Evolutionary conservation across 2,329 filamentous ascomycete species (phyloP).

Genomic region (Dothiorella sarmentorum): DNA sequence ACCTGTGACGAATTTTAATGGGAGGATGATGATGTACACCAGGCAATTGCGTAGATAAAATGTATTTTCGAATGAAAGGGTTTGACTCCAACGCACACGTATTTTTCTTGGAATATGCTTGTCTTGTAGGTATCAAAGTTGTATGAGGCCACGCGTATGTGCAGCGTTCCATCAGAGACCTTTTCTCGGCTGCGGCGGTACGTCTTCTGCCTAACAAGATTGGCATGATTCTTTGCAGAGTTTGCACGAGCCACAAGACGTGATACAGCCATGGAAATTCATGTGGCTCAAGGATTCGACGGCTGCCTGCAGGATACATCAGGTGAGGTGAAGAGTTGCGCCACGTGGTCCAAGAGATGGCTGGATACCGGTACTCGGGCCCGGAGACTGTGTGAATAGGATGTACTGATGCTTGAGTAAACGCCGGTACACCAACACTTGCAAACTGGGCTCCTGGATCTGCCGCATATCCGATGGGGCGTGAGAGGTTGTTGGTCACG

Average conservation of each 20-base stretch:
- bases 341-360: conserved; percentile 3
- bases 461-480: not conserved
- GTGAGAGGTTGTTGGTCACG: too few relatives aligned
- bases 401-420: not conserved
- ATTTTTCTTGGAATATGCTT: too few relatives aligned
- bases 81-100: too few relatives aligned
- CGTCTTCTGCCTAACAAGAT: too few relatives aligned
- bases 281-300: not conserved
- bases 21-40: too few relatives aligned
- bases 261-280: not conserved
- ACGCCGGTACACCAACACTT: not conserved
- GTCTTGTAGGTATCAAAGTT: too few relatives aligned
- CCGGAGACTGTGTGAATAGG: not conserved
- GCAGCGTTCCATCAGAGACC: too few relatives aligned
- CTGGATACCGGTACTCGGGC: not conserved
- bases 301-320: not conserved
- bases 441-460: not conserved
- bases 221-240: not conserved
- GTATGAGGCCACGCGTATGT: too few relatives aligned
- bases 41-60: too few relatives aligned
- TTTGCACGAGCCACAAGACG: not conserved
- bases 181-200: too few relatives aligned
- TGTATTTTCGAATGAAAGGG: too few relatives aligned
- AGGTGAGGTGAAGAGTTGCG: conserved; percentile 2
- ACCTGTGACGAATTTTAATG: too few relatives aligned